phyloP scores from a whole-genome alignment of 805 yeast genomes.

The Peterozyma toletana region DNA sequence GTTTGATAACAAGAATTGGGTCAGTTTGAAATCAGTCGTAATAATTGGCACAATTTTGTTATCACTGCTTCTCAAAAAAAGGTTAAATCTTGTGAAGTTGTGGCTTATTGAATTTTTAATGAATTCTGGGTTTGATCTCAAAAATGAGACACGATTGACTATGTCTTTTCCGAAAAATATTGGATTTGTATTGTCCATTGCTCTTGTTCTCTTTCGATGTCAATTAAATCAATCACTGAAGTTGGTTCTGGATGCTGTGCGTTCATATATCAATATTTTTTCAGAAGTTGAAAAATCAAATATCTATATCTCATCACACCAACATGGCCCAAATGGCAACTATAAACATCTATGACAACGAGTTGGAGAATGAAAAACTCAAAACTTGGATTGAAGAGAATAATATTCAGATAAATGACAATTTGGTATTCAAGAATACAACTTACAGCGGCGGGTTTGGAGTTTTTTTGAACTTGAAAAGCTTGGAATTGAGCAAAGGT shows the following conservation, averaged over 20 bases:
- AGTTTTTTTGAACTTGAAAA: neutral
- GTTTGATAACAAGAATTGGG: constrained; percentile 2
- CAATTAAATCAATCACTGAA: no score
- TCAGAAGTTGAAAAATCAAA: neutral
- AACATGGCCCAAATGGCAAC: no score
- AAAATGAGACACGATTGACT: constrained; percentile 57
- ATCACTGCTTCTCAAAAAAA: constrained; percentile 31
- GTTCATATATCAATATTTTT: neutral
- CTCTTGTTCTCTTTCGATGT: neutral
- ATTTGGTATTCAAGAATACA: neutral
- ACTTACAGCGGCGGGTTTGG: constrained; percentile 3
- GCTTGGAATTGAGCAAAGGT: neutral
- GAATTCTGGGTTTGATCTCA: constrained; percentile 49
- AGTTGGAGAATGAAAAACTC: neutral
- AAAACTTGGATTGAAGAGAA: neutral
- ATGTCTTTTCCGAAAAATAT: constrained; percentile 40
- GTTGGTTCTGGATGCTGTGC: no score
- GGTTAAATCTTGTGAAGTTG: constrained; percentile 35
- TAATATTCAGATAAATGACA: neutral
- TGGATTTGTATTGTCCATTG: neutral
- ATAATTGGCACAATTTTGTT: constrained; percentile 14
- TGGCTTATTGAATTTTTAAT: constrained; percentile 37
- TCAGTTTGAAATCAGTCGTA: neutral
- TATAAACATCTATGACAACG: no score
- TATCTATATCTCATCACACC: neutral